Percentiles rank a stretch among this genome's conserved stretches.
These are phyloP conservation scores for Mycena capillaripes DNA, from an alignment of 768 basidiomycete genomes.

Conservation along the genomic window DNA sequence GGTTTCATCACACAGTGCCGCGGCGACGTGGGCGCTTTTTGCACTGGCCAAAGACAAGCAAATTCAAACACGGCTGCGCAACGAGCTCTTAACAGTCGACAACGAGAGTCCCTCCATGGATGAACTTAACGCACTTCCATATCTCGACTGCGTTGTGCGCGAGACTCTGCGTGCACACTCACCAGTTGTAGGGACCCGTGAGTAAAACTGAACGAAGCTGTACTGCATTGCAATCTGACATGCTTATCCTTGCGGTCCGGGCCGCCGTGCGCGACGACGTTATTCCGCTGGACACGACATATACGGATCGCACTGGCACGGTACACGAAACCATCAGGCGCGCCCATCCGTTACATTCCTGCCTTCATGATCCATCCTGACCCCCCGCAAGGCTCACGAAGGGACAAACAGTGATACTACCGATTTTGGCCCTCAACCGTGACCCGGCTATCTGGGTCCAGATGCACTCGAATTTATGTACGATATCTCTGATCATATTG, in stretches of 20 bases:
- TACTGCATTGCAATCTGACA: not conserved
- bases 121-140: not conserved
- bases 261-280: no score
- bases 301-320: no score
- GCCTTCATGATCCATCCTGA: not conserved
- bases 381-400: not conserved
- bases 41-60: no score
- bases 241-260: no score
- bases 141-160: constrained; percentile 12
- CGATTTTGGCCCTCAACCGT: constrained; percentile 1
- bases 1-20: no score
- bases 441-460: constrained; percentile 15
- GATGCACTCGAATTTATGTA: constrained; percentile 9
- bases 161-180: no score
- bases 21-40: no score
- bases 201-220: not conserved
- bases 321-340: constrained; percentile 3
- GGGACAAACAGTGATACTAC: not conserved
- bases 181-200: not conserved
- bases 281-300: no score
- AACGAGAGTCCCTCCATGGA: constrained; percentile 9
- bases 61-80: not conserved
- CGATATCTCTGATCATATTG: not conserved
- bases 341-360: not conserved
- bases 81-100: not conserved